phyloP scores from a whole-genome alignment of 306 rosid genomes.

The Prunus padus region DNA sequence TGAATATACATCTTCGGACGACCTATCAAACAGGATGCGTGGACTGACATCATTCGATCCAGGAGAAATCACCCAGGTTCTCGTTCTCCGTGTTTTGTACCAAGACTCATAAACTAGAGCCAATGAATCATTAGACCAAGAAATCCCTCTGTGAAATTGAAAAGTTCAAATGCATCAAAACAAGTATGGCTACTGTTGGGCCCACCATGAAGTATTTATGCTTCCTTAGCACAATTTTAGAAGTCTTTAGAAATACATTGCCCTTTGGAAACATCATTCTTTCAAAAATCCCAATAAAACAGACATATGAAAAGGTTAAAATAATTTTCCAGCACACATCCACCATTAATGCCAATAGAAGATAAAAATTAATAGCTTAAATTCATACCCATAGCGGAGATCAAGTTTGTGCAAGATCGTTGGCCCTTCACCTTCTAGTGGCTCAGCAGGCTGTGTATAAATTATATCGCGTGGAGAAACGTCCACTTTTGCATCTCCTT shows the following conservation, averaged over 20 bases:
- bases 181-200: neutral
- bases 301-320: neutral
- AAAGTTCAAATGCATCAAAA: constrained; percentile 15
- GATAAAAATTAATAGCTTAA: constrained; percentile 3
- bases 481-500: constrained; percentile 93
- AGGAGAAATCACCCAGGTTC: constrained; percentile 90
- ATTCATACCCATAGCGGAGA: constrained; percentile 90
- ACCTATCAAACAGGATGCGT: constrained; percentile 83
- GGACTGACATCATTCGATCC: constrained; percentile 64
- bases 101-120: constrained; percentile 96
- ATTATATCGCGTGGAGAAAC: constrained; percentile 92
- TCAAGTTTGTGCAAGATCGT: constrained; percentile 79
- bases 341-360: neutral
- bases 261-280: neutral
- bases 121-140: constrained; percentile 90
- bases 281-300: neutral
- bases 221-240: neutral
- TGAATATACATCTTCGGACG: constrained; percentile 96
- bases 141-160: constrained; percentile 69
- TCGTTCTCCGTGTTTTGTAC: constrained; percentile 79
- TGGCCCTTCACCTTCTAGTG: constrained; percentile 65
- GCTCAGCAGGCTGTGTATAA: constrained; percentile 81
- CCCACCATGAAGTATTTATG: constrained; percentile 6
- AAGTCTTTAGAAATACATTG: constrained; percentile 6
- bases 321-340: neutral